Evolutionary conservation across 352 stramenopile genomes (phyloP), one percentile per base, ranked within the genome.

Genomic region (Phytophthora ramorum): DNA sequence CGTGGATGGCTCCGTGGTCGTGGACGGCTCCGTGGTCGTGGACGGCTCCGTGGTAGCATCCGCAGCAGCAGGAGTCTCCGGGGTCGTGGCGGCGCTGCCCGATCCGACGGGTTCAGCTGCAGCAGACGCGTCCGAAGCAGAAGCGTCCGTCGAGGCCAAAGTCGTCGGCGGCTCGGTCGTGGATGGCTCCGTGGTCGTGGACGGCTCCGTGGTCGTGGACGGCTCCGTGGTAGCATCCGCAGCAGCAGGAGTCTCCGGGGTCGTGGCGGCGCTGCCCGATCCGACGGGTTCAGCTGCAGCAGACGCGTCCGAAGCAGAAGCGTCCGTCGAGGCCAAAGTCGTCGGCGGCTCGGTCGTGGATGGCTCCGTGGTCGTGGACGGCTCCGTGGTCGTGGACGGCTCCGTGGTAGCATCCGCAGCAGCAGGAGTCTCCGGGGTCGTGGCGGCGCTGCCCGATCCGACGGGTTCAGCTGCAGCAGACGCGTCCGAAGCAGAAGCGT

Each of bases 51-150:
- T 37, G 1, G 53, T 32, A 0, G 41, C 19, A 34, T 32, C 34
- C 1, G 19, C 34, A 1, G 45, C 24, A 13, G 45, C 13, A 6
- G 45, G 19, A 22, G 45, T 51, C 12, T 19, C 30, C 9, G 49
- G 28, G 17, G 49, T 10, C 12, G 20, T 20, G 34, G 22, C 20
- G 12, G 34, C 14, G 9, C 10, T 45, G 20, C 49, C 12, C 10
- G 49, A 45, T 12, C 34, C 34, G 22, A 40, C 49, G 12, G 49
- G 49, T 14, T 34, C 49, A 19, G 49, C 45, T 17, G 49, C 13
- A n/a, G 34, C 49, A 20, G n/a, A n/a, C n/a, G n/a, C n/a, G n/a
- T n/a, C n/a, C n/a, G 49, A 56, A 34, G 49, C 19, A 32, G 49
- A 20, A 14, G 30, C 32, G 14, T 44, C 49, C 16, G 49, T 28